These are phyloP conservation scores for Euptelea pleiosperma DNA, from an alignment of 164 flowering plant genomes.

Conservation along the genomic window DNA sequence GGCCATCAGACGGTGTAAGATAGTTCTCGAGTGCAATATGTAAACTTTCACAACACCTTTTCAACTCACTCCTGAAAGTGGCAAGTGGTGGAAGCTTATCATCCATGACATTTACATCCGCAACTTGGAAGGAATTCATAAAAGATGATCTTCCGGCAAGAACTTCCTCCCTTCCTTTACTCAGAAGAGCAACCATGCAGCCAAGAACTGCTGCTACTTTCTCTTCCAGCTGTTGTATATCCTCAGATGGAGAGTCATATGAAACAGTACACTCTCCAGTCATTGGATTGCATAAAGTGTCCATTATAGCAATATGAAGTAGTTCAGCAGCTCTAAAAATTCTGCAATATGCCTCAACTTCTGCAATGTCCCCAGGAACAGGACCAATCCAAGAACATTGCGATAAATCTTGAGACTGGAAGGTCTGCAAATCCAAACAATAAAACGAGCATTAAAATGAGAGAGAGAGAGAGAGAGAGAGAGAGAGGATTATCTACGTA, in stretches of 20 bases:
- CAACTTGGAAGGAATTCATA: constrained; percentile 36
- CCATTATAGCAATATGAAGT: constrained; percentile 81
- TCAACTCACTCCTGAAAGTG: constrained; percentile 78
- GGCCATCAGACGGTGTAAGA: constrained; percentile 56
- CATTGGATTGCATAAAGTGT: constrained; percentile 80
- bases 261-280: constrained; percentile 89
- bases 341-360: constrained; percentile 96
- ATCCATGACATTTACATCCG: constrained; percentile 44
- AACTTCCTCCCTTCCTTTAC: constrained; percentile 84
- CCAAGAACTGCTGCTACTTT: constrained; percentile 89
- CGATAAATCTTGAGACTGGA: constrained; percentile 47
- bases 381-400: constrained; percentile 81
- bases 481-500: background rate
- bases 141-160: constrained; percentile 75
- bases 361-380: constrained; percentile 96
- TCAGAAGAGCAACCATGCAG: constrained; percentile 76
- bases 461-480: no score
- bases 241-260: constrained; percentile 61
- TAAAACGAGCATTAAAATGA: no score
- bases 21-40: constrained; percentile 82
- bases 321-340: constrained; percentile 87
- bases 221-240: constrained; percentile 66
- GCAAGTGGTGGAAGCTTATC: constrained; percentile 89
- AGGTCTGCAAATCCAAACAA: constrained; percentile 31
- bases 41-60: constrained; percentile 84